Base-by-base conservation (phyloP, 257 asterid genomes). In the Linderniella brevidens region DNA sequence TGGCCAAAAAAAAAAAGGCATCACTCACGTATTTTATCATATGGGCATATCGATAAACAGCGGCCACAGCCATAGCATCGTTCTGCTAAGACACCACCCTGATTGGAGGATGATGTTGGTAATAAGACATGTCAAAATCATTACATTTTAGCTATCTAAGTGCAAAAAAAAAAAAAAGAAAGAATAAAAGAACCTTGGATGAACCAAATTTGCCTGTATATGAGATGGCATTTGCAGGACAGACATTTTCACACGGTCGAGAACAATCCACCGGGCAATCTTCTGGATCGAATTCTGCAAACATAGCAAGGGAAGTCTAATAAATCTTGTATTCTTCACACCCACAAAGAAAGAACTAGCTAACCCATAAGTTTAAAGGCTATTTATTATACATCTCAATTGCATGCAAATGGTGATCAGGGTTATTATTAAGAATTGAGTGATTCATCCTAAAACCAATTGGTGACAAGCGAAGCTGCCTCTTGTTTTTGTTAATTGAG, bases 21-120 rank as follows among this genome's bases (percentile, higher is more conserved):
- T 36, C 12, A 51, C 92, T 58, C 59, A 86, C 96, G 70, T 72
- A 86, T 86, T 72, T 67, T 77, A 59, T 86, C 96, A 48, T 68
- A 82, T 0, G 96, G 96, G 66, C 96, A 86, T 59, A 82, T 54
- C 3, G 94, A 93, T 55, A 82, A 64, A 82, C 96, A 86, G n/a
- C 96, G 80, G 56, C 96, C 96, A 69, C 96, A 86, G 56, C 96
- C 94, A 62, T 86, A 86, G 68, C 96, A 86, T 49, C 96, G 80
- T 35, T 82, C 96, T 46, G 82, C 75, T 62, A 78, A 40, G 58
- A 86, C 87, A 18, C 92, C 93, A 8, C 76, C 84, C 93, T 82
- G 66, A 58, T 38, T 53, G 51, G 17, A 19, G 58, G 54, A 46
- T 57, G 54, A 46, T 57, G 36, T 17, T 41, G 9, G 38, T 19